These are phyloP conservation scores for Termitomyces sp. DNA, from an alignment of 1,284 basidiomycete genomes.

Conservation along the genomic window DNA sequence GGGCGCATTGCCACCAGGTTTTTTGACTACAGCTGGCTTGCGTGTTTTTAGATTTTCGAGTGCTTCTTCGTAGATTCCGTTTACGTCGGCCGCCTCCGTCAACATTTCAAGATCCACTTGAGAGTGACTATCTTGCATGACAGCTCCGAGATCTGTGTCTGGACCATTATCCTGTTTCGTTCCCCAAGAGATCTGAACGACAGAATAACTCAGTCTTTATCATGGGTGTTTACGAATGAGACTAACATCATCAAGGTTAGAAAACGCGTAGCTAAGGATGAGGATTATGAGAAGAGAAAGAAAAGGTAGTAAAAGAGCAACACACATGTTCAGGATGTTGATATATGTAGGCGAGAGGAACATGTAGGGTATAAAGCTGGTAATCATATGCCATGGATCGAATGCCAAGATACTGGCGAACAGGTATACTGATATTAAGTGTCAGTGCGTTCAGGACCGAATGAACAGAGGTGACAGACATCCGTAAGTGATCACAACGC, in stretches of 20 bases:
- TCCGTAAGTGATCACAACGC: conserved; percentile 83
- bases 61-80: conserved; percentile 87
- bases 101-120: conserved; percentile 89
- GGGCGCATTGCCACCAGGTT: conserved; percentile 22
- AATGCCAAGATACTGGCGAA: conserved; percentile 81
- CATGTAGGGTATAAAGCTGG: conserved; percentile 87
- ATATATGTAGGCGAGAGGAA: conserved; percentile 86
- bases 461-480: conserved; percentile 33
- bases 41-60: conserved; percentile 75
- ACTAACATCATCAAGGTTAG: conserved; percentile 75
- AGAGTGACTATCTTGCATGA: conserved; percentile 71
- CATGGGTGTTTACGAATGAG: background rate
- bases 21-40: conserved; percentile 41
- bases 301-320: conserved; percentile 16
- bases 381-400: conserved; percentile 92
- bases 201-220: background rate
- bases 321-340: conserved; percentile 82
- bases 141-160: conserved; percentile 75
- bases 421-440: conserved; percentile 55
- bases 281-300: conserved; percentile 4
- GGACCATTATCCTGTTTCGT: conserved; percentile 77
- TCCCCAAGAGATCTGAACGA: conserved; percentile 76
- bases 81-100: conserved; percentile 82
- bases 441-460: background rate
- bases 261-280: conserved; percentile 62